A percentile compares a stretch with the other conserved stretches of the same genome.
phyloP scores from a whole-genome alignment of 129 eudicot genomes.

The Helianthus tuberosus region DNA sequence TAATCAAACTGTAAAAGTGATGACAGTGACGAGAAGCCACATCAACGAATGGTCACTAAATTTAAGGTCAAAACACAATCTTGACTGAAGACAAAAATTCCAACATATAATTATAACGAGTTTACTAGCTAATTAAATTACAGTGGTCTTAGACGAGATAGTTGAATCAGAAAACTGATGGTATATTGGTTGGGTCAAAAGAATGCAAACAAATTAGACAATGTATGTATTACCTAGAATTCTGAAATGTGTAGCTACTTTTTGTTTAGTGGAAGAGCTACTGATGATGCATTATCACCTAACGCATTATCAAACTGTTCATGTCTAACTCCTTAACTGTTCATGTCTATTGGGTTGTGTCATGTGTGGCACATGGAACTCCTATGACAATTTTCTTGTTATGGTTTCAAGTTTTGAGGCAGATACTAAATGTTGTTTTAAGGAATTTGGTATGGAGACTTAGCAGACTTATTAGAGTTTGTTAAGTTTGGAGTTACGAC shows the following conservation, averaged over 20 bases:
- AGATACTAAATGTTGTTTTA: not conserved
- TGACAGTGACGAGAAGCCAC: slow-evolving; percentile 16
- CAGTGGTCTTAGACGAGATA: slow-evolving; percentile 13
- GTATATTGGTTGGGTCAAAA: slow-evolving; percentile 27
- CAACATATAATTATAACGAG: not conserved
- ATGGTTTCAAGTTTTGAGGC: not conserved
- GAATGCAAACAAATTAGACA: slow-evolving; percentile 16
- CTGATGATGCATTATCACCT: slow-evolving; percentile 31
- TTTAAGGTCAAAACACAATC: slow-evolving; percentile 20
- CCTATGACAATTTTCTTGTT: not conserved
- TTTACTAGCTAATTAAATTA: not conserved
- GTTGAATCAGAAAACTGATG: slow-evolving; percentile 22
- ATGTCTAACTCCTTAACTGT: not conserved
- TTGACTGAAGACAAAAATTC: not conserved
- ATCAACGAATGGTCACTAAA: slow-evolving; percentile 19
- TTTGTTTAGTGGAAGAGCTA: slow-evolving; percentile 25
- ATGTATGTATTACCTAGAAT: slow-evolving; percentile 8
- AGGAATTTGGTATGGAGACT: no score
- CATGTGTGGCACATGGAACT: slow-evolving; percentile 5
- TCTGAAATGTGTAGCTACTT: slow-evolving; percentile 11
- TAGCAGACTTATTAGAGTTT: no score
- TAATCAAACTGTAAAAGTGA: not conserved
- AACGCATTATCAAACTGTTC: slow-evolving; percentile 14
- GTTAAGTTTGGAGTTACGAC: no score
- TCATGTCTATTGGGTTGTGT: slow-evolving; percentile 7